Conservation (phyloP, 192 early-diverging fungal species). For the Backusella luteola region DNA sequence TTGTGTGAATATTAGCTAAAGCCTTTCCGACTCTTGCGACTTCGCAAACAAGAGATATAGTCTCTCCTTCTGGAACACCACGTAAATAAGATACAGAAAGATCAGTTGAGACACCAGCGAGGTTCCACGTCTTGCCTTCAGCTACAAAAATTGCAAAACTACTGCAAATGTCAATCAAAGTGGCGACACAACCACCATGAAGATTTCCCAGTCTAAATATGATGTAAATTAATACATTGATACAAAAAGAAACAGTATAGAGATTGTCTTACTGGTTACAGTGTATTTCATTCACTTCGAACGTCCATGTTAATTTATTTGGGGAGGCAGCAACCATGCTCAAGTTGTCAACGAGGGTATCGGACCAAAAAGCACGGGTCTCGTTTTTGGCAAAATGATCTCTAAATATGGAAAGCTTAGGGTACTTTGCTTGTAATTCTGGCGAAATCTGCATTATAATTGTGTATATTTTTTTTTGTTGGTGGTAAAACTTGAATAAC, state of each 20-base stretch:
- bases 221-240: not conserved
- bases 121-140: conserved; percentile 19
- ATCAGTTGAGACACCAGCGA: conserved; percentile 32
- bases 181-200: conserved; percentile 37
- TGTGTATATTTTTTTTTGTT: not conserved
- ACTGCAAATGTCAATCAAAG: conserved; percentile 35
- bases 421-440: conserved; percentile 15
- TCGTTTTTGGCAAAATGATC: not conserved
- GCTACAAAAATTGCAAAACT: conserved; percentile 17
- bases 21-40: conserved; percentile 18
- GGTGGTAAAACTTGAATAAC: not conserved
- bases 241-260: not conserved
- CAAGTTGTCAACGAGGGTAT: not conserved
- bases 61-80: conserved; percentile 15
- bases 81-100: conserved; percentile 19
- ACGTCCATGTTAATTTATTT: conserved; percentile 18
- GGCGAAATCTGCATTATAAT: conserved; percentile 16
- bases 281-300: conserved; percentile 27
- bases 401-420: not conserved
- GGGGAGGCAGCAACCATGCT: conserved; percentile 18
- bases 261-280: conserved; percentile 15
- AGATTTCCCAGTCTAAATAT: conserved; percentile 23
- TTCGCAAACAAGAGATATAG: conserved; percentile 17
- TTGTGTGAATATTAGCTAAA: conserved; percentile 28
- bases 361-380: not conserved